Evolutionary conservation across 2,329 filamentous ascomycete genomes (phyloP).

Genomic region (Colletotrichum brevisporum): DNA sequence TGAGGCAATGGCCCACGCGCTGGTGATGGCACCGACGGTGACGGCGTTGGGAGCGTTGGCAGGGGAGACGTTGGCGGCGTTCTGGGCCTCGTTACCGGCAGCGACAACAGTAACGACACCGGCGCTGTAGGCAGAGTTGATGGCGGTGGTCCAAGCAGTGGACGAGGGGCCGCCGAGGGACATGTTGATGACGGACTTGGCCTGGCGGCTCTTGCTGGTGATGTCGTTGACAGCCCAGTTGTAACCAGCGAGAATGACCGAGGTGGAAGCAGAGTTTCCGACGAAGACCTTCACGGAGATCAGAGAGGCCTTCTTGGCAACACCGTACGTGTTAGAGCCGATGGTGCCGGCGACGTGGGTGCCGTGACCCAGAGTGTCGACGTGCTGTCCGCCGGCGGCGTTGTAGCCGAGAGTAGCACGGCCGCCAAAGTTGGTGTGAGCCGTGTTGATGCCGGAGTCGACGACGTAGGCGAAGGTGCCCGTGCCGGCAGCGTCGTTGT

Average conservation of each 20-base stretch:
- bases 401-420: slow-evolving; percentile 58
- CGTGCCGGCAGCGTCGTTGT: slow-evolving; percentile 56
- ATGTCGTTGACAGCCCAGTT: slow-evolving; percentile 63
- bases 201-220: slow-evolving; percentile 54
- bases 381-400: slow-evolving; percentile 50
- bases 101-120: slow-evolving; percentile 69
- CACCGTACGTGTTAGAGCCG: slow-evolving; percentile 59
- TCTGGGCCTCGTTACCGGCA: slow-evolving; percentile 65
- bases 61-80: slow-evolving; percentile 56
- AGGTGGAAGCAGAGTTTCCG: slow-evolving; percentile 47
- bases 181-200: slow-evolving; percentile 67
- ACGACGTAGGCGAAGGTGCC: slow-evolving; percentile 66
- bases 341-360: slow-evolving; percentile 64
- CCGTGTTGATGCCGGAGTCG: slow-evolving; percentile 66
- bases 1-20: slow-evolving; percentile 53
- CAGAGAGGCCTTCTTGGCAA: slow-evolving; percentile 59
- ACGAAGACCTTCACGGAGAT: slow-evolving; percentile 63
- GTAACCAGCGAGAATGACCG: slow-evolving; percentile 51
- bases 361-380: slow-evolving; percentile 60
- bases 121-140: slow-evolving; percentile 58
- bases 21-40: slow-evolving; percentile 66
- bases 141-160: slow-evolving; percentile 61
- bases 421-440: slow-evolving; percentile 61
- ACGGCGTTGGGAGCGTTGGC: slow-evolving; percentile 63
- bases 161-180: slow-evolving; percentile 65